These are phyloP conservation scores for Leptodontidium sp. DNA, from an alignment of 2,329 filamentous ascomycete species.

Conservation along the genomic window DNA sequence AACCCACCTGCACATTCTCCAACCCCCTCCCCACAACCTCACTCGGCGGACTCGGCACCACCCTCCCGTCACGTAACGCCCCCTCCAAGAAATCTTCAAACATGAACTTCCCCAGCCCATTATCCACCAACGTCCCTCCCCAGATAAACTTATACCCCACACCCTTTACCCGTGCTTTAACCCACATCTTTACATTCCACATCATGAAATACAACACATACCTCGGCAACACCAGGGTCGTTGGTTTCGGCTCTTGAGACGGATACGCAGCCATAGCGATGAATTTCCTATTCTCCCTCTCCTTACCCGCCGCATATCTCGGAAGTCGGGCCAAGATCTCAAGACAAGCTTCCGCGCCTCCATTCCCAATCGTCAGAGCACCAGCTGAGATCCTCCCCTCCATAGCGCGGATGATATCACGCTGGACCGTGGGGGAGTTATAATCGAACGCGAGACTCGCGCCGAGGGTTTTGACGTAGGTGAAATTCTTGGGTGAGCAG, in stretches of 20 bases:
- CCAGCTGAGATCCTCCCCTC: background rate
- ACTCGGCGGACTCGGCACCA: background rate
- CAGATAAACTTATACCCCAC: background rate
- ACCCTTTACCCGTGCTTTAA: background rate
- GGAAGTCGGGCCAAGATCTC: background rate
- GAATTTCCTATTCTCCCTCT: background rate
- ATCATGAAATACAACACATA: background rate
- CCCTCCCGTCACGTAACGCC: background rate
- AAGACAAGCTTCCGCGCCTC: background rate
- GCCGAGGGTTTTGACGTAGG: background rate
- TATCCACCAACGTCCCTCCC: background rate
- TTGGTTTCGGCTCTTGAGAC: background rate
- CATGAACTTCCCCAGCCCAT: background rate
- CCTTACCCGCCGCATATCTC: background rate
- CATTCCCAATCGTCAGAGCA: background rate
- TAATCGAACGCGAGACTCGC: background rate
- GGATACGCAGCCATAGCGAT: background rate
- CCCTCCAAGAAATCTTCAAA: background rate
- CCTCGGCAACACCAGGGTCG: background rate
- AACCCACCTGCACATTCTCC: background rate
- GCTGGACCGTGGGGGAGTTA: background rate
- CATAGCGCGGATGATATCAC: background rate
- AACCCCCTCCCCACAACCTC: background rate
- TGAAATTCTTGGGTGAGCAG: background rate
- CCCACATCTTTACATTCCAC: background rate